Evolutionary conservation across 192 early-diverging fungal species (phyloP), one percentile per base, ranked within the genome.

Genomic region (Pilaira anomala): DNA sequence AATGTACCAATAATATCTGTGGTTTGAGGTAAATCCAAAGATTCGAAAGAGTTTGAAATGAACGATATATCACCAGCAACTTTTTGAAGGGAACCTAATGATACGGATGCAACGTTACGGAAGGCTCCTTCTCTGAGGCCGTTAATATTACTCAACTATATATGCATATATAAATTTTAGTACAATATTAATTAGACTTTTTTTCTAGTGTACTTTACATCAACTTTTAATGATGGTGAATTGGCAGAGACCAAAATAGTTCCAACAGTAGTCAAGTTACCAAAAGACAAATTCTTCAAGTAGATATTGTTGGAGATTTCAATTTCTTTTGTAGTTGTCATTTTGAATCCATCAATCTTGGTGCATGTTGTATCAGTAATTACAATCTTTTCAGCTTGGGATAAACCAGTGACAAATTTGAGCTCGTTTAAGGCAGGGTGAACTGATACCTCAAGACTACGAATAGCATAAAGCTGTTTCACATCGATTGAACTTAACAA

Each of bases 11-110:
- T 67, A 19, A 84, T 77, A 18, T 57, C 63, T 18, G 62, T 63
- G 16, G 85, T 74, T 14, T 64, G 28, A 22, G 79, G 75, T n/a
- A 80, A 61, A 25, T 67, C 66, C 63, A 89, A 73, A 28, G 76
- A 75, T 36, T 71, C 60, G 60, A 89, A 79, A 41, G 63, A 67
- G 58, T 84, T 89, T 59, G 80, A 77, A 63, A 84, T 78, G 62
- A 89, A 76, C 18, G 79, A 80, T 41, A 89, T 69, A 71, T 85
- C 83, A 42, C 83, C 76, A n/a, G 48, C 44, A 28, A 86, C 79
- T 4, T 60, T 60, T 18, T 65, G 50, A 14, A 89, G 69, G 19
- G 69, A 76, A 48, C 66, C 58, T 24, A 85, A 65, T 62, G 73
- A 48, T 60, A 87, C 62, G 36, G 76, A 29, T 19, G 69, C 60